A percentile compares a stretch with the other conserved stretches of the same genome.
Evolutionary conservation across 305 asterid species (phyloP).

Genomic region (Lippia alba): DNA sequence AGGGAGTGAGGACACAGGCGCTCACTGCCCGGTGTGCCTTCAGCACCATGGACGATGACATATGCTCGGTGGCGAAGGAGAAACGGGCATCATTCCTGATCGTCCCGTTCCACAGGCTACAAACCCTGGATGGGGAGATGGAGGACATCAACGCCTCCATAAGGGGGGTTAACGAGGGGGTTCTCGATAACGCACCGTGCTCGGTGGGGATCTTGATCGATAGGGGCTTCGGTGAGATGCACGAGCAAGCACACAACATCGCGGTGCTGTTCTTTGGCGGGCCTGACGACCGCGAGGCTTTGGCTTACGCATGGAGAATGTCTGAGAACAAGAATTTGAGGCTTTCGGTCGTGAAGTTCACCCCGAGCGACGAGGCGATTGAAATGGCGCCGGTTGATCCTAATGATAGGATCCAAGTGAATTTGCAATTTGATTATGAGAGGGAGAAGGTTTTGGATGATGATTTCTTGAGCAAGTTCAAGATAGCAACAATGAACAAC

Average conservation of each 20-base stretch:
- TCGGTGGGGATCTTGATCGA: conserved; percentile 80
- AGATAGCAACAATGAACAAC: conserved; percentile 46
- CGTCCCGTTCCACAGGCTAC: conserved; percentile 81
- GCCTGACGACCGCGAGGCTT: conserved; percentile 89
- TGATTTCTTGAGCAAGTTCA: conserved; percentile 65
- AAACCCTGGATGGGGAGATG: conserved; percentile 57
- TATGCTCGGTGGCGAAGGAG: conserved; percentile 76
- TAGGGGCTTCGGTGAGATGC: conserved; percentile 52
- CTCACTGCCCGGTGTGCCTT: conserved; percentile 71
- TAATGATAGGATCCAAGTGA: conserved; percentile 44
- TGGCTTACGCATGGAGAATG: conserved; percentile 87
- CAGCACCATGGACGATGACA: conserved; percentile 84
- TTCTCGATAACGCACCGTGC: conserved; percentile 78
- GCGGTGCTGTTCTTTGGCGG: conserved; percentile 81
- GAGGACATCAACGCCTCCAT: conserved; percentile 76
- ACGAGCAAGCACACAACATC: conserved; percentile 51
- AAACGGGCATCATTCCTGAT: conserved; percentile 63
- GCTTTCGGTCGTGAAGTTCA: conserved; percentile 71
- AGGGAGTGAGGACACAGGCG: conserved; percentile 72
- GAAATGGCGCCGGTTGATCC: conserved; percentile 33
- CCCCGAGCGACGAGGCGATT: conserved; percentile 52
- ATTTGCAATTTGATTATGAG: conserved; percentile 53
- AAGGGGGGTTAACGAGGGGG: conserved; percentile 71
- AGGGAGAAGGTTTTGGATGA: conserved; percentile 71
- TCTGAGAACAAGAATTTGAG: conserved; percentile 47